Base-by-base conservation (phyloP, 73 alveolate genomes). In the Stentor coeruleus region DNA sequence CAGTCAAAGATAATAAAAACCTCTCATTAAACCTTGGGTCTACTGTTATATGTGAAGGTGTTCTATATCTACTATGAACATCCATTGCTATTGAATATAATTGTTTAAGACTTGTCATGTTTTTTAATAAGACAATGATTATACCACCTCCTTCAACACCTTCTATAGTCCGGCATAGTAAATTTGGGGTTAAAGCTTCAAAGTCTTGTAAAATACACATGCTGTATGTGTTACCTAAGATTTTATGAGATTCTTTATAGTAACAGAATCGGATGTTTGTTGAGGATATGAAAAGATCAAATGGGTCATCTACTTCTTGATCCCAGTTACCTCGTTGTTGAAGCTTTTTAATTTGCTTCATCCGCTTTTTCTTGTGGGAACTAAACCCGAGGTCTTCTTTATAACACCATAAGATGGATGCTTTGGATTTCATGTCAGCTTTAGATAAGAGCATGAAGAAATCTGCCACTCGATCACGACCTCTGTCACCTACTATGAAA, bases 11-110 rank as follows among this genome's bases (percentile, higher is more conserved):
- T 74, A 97, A 92, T 81, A 96, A 92, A 87, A 97, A 94, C 76
- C 99, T 86, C 88, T 98, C 99, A 82, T 98, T 98, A 85, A 98
- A 98, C 77, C 99, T 89, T 31, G 99, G 99, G 88, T 97, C 98
- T 2, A 98, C 94, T 38, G 91, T 96, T 55, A 80, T 87, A 90
- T 95, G 97, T 3, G 95, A 86, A 82, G 90, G 97, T 1, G 99
- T 96, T 84, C 99, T 93, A 86, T 89, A 92, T 86, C 99, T 79
- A 58, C 90, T 89, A 89, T 98, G 98, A 49, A 96, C 99, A 80
- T 98, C 99, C 99, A 98, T 97, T 35, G 98, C 89, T 20, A 98
- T 76, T 72, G 98, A 81, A 87, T 98, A 98, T 74, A 98, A 93
- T 93, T 98, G 98, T 93, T 96, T 97, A 77, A 98, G 81, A 60